Percentiles rank a stretch among this genome's conserved stretches.
phyloP scores from a whole-genome alignment of 495 filamentous ascomycete species.

The Alectoria sarmentosa region DNA sequence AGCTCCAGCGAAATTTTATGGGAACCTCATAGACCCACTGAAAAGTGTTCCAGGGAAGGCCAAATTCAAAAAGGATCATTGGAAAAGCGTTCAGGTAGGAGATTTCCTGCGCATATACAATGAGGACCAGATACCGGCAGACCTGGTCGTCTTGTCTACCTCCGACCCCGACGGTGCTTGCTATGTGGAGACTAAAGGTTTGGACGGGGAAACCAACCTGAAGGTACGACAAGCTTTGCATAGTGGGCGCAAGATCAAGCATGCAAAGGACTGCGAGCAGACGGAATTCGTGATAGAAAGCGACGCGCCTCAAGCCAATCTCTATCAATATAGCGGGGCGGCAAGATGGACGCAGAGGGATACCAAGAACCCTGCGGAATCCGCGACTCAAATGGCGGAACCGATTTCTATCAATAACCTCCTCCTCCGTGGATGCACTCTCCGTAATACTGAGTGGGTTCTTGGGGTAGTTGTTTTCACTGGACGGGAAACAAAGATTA shows the following conservation, averaged over 20 bases:
- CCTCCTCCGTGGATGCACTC: slow-evolving; percentile 82
- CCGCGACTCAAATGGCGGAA: slow-evolving; percentile 74
- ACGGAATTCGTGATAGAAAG: slow-evolving; percentile 85
- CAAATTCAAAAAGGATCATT: slow-evolving; percentile 83
- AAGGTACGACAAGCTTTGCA: slow-evolving; percentile 91
- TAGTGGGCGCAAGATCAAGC: slow-evolving; percentile 74
- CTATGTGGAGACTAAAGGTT: slow-evolving; percentile 96
- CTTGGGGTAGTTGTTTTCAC: slow-evolving; percentile 96
- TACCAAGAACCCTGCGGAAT: slow-evolving; percentile 48
- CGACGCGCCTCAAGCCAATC: slow-evolving; percentile 84
- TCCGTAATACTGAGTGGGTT: slow-evolving; percentile 95
- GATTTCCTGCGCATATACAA: slow-evolving; percentile 97
- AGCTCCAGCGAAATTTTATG: slow-evolving; percentile 43
- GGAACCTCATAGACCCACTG: slow-evolving; percentile 57
- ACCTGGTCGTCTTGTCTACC: slow-evolving; percentile 91
- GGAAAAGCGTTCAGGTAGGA: slow-evolving; percentile 94
- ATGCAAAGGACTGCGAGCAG: slow-evolving; percentile 86
- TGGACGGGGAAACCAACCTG: slow-evolving; percentile 97
- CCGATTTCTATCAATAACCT: slow-evolving; percentile 92
- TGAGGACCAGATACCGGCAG: slow-evolving; percentile 90
- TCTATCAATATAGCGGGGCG: slow-evolving; percentile 88
- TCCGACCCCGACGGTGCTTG: slow-evolving; percentile 93
- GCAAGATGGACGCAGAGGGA: slow-evolving; percentile 79
- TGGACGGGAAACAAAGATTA: slow-evolving; percentile 96
- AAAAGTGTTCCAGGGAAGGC: slow-evolving; percentile 55